Evolutionary conservation across 495 filamentous ascomycete genomes (phyloP).

Genomic region (Trypethelium eluteriae): DNA sequence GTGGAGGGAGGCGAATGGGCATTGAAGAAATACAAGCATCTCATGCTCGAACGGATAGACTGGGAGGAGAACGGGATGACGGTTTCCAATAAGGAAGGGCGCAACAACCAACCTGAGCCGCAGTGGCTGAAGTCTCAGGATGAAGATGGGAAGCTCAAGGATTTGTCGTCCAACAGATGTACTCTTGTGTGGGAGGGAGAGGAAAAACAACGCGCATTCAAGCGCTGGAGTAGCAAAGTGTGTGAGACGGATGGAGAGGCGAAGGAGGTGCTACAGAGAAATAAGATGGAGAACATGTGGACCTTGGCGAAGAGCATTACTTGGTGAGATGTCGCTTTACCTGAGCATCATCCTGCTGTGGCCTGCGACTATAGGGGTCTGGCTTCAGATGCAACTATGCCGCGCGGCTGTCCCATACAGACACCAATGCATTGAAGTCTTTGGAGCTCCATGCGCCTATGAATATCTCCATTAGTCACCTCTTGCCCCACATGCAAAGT

Average conservation of each 20-base stretch:
- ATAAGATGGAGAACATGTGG: constrained; percentile 96
- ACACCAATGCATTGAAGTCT: no score
- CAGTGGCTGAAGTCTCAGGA: constrained; percentile 72
- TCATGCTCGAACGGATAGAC: constrained; percentile 87
- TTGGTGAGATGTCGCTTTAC: neutral
- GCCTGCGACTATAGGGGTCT: no score
- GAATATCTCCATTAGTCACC: no score
- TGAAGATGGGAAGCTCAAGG: constrained; percentile 65
- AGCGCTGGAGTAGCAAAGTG: constrained; percentile 74
- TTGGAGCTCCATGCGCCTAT: no score
- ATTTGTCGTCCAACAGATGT: constrained; percentile 72
- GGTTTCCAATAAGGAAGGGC: constrained; percentile 44
- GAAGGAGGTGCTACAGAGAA: constrained; percentile 65
- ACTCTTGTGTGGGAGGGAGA: constrained; percentile 81
- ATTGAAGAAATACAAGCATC: constrained; percentile 72
- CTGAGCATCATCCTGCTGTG: no score
- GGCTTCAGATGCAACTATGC: no score
- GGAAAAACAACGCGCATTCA: constrained; percentile 66
- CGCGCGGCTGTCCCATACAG: no score
- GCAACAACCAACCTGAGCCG: constrained; percentile 49
- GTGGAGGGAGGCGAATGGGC: constrained; percentile 82
- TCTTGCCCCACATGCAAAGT: no score
- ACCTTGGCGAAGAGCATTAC: constrained; percentile 66
- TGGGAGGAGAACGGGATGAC: constrained; percentile 86
- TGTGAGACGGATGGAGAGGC: constrained; percentile 87